These are phyloP conservation scores for Colletotrichum paranaense DNA, from an alignment of 2,329 filamentous ascomycete genomes.

Conservation along the genomic window DNA sequence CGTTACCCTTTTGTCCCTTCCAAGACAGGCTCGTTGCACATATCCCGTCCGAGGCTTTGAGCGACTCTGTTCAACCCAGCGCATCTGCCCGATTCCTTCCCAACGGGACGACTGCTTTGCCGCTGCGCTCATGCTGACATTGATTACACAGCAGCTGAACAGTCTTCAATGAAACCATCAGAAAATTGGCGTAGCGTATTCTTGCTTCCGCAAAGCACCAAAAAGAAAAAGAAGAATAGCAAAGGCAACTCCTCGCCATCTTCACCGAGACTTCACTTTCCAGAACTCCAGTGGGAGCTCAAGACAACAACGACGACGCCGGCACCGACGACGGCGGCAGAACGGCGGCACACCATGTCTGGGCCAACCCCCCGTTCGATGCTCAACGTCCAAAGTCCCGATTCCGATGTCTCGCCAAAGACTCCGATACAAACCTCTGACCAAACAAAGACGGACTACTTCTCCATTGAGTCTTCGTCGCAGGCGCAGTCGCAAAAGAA, in stretches of 20 bases:
- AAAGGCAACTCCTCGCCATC: conserved; percentile 18
- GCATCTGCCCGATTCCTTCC: background rate
- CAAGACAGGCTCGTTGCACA: background rate
- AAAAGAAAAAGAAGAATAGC: conserved; percentile 29
- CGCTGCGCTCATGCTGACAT: conserved; percentile 24
- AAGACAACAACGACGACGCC: background rate
- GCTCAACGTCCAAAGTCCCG: conserved; percentile 47
- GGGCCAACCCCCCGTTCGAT: conserved; percentile 38
- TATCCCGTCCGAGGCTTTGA: background rate
- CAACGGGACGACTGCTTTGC: conserved; percentile 2
- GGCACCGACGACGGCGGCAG: background rate
- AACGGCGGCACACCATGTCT: conserved; percentile 30
- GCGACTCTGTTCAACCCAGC: background rate
- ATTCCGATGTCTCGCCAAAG: conserved; percentile 57
- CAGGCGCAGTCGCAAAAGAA: conserved; percentile 1
- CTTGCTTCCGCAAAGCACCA: conserved; percentile 29
- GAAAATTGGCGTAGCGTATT: conserved; percentile 34
- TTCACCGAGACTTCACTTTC: conserved; percentile 2
- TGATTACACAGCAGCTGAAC: conserved; percentile 6
- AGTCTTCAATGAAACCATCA: conserved; percentile 24
- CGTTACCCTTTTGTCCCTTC: background rate
- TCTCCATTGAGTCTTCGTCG: conserved; percentile 33
- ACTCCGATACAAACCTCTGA: conserved; percentile 42
- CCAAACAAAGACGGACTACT: conserved; percentile 41
- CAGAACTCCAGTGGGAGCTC: conserved; percentile 13